A percentile compares a stretch with the other conserved stretches of the same genome.
These are phyloP conservation scores for Claviceps sp. DNA, from an alignment of 2,329 filamentous ascomycete species.

Conservation along the genomic window DNA sequence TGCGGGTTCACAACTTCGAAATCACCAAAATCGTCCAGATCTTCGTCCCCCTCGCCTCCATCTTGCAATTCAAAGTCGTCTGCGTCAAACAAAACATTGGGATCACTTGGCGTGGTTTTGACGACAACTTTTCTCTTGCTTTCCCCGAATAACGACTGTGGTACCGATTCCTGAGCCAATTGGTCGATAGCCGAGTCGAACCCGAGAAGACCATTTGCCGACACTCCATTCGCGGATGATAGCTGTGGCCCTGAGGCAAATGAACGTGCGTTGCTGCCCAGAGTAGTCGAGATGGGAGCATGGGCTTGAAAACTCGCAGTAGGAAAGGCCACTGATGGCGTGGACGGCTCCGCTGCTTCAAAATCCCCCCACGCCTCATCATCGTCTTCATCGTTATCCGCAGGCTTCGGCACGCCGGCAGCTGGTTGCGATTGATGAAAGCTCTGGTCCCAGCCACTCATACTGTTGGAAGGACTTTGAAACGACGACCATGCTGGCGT, in stretches of 20 bases:
- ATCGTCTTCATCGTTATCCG: slow-evolving; percentile 36
- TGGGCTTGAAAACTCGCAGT: background rate
- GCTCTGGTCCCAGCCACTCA: slow-evolving; percentile 9
- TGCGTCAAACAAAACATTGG: slow-evolving; percentile 55
- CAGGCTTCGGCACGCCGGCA: background rate
- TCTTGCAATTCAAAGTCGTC: slow-evolving; percentile 35
- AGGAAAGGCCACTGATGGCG: background rate
- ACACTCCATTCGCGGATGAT: background rate
- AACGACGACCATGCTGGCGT: slow-evolving; percentile 20
- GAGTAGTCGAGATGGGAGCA: background rate
- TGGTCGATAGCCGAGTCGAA: background rate
- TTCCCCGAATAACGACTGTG: slow-evolving; percentile 6
- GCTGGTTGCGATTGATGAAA: background rate
- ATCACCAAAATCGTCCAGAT: slow-evolving; percentile 44
- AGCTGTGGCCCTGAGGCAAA: background rate
- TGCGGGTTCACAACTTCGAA: slow-evolving; percentile 35
- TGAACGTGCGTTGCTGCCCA: background rate
- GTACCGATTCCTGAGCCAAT: slow-evolving; percentile 8
- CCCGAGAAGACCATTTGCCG: background rate
- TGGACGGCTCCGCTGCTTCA: slow-evolving; percentile 35
- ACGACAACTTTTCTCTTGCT: slow-evolving; percentile 11
- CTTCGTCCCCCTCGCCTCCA: slow-evolving; percentile 28
- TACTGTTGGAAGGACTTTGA: slow-evolving; percentile 11
- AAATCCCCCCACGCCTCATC: slow-evolving; percentile 59
- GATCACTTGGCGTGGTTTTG: slow-evolving; percentile 19